Percentiles rank a stretch among this genome's conserved stretches.
Evolutionary conservation across 2,329 filamentous ascomycete species (phyloP).

Genomic region (Onygena corvina): DNA sequence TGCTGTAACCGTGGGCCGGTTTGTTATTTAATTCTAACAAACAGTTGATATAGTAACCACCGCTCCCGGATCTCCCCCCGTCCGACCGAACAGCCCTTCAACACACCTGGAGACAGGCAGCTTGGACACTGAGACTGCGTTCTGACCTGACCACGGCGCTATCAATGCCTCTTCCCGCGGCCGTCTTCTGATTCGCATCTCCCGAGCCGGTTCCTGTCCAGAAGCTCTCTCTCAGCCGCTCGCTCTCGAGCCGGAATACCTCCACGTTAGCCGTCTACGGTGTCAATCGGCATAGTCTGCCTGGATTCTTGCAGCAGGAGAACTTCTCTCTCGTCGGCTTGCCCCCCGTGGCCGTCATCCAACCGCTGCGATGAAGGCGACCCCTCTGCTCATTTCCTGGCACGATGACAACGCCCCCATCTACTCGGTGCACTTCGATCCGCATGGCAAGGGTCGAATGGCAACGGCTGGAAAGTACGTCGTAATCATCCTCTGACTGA

Average conservation of each 20-base stretch:
- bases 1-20: too few species aligned
- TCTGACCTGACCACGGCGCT: too few species aligned
- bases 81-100: too few species aligned
- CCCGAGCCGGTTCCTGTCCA: neutral
- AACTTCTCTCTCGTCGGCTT: neutral
- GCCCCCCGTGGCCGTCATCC: constrained; percentile 6
- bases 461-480: constrained; percentile 73
- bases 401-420: constrained; percentile 94
- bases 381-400: constrained; percentile 95
- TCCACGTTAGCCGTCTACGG: neutral
- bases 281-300: neutral
- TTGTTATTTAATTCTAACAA: too few species aligned
- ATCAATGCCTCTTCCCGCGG: neutral
- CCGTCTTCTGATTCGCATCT: neutral
- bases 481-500: neutral
- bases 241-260: neutral
- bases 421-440: constrained; percentile 95
- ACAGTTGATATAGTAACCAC: too few species aligned
- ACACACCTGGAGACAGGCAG: too few species aligned
- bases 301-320: neutral
- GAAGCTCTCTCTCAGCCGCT: neutral
- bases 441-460: constrained; percentile 75
- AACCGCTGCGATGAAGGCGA: constrained; percentile 66
- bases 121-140: too few species aligned
- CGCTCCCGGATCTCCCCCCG: too few species aligned